Conservation (phyloP, 805 yeast genomes). For the Kregervanrija delftensis region DNA sequence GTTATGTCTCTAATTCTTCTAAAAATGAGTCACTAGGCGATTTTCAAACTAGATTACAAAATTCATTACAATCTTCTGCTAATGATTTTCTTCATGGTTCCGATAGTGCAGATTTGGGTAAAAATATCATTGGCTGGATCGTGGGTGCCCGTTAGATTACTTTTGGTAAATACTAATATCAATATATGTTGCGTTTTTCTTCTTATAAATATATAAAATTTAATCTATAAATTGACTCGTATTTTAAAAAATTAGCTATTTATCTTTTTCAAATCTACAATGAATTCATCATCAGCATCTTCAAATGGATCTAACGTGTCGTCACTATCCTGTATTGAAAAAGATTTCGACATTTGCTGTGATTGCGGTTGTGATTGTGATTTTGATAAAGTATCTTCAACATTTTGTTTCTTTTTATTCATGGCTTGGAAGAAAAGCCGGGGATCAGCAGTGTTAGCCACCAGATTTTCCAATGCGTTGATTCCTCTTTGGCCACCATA, state of each 20-base stretch:
- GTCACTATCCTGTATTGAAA: neutral
- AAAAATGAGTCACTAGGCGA: constrained; percentile 8
- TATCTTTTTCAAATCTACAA: neutral
- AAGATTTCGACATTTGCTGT: no score
- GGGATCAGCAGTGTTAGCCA: no score
- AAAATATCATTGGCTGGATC: constrained; percentile 30
- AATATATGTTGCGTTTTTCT: neutral
- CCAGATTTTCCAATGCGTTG: no score
- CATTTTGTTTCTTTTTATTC: no score
- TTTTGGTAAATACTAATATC: neutral
- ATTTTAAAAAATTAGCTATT: neutral
- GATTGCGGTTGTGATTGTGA: no score
- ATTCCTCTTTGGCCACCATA: no score
- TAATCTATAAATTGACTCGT: no score
- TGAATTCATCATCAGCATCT: constrained; percentile 6
- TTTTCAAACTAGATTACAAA: constrained; percentile 22
- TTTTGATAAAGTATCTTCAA: no score
- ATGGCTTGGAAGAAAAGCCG: no score
- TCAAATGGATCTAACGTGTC: constrained; percentile 6
- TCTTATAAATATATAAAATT: neutral
- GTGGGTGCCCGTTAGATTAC: constrained; percentile 24
- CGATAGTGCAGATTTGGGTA: constrained; percentile 23
- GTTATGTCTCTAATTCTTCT: neutral
- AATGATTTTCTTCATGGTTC: constrained; percentile 15
- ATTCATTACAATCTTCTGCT: constrained; percentile 24